Conservation (phyloP, 2,329 filamentous ascomycete genomes). For the Penicillium nordicum region DNA sequence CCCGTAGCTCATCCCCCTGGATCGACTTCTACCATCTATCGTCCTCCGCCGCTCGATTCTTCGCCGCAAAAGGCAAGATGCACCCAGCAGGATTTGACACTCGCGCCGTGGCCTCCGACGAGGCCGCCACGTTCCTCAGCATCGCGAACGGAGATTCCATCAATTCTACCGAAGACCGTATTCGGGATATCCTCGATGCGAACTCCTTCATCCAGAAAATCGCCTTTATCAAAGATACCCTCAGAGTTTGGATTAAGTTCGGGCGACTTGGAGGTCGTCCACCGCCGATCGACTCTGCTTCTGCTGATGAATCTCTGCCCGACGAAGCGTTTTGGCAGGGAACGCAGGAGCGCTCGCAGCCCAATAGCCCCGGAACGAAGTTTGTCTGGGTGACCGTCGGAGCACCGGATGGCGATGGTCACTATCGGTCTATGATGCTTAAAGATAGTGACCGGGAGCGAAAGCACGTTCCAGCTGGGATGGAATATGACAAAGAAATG, state of each 20-base stretch:
- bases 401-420: conserved; percentile 46
- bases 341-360: conserved; percentile 38
- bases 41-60: conserved; percentile 43
- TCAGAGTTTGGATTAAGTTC: conserved; percentile 41
- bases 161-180: conserved; percentile 35
- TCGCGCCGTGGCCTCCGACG: conserved; percentile 41
- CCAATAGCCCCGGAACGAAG: conserved; percentile 47
- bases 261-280: conserved; percentile 38
- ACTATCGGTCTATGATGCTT: conserved; percentile 40
- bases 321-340: conserved; percentile 43
- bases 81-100: conserved; percentile 45
- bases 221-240: conserved; percentile 39
- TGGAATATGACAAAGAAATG: conserved; percentile 27
- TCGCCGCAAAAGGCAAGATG: conserved; percentile 42
- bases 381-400: conserved; percentile 53
- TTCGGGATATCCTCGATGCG: conserved; percentile 43
- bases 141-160: conserved; percentile 37
- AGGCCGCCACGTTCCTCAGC: conserved; percentile 40
- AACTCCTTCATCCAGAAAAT: conserved; percentile 46
- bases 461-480: conserved; percentile 14
- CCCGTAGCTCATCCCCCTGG: conserved; percentile 40
- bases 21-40: conserved; percentile 51
- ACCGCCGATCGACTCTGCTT: conserved; percentile 12
- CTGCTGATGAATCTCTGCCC: conserved; percentile 12
- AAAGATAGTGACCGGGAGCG: conserved; percentile 22